Base-by-base conservation (phyloP, 2,329 filamentous ascomycete species). In the Elsinoe ampelina region DNA sequence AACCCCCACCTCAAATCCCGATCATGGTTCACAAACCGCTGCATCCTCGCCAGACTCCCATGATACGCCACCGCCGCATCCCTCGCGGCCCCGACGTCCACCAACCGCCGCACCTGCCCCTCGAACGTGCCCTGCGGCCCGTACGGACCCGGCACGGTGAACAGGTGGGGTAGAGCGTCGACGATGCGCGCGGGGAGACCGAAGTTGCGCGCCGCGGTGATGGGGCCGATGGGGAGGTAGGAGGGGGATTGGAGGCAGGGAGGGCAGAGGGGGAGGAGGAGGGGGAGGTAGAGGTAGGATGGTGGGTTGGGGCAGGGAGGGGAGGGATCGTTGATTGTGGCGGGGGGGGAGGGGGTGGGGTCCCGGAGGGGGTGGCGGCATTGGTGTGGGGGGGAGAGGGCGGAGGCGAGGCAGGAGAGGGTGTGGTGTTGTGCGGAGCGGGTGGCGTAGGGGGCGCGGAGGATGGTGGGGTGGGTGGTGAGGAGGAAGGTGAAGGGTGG, bases 391-490 rank as follows among this genome's bases (percentile, higher is more conserved):
- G 15, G 19, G 11, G 19, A 26, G 10, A 52, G 12, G n/a, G 48
- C 32, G 2, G 34, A 22, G 10, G n/a, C 20, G 12, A 52, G 30
- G 15, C 3, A 15, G 30, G 17, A 15, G 48, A 52, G 15, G 48
- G 48, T 52, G 34, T 35, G 26, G 48, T 17, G 19, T n/a, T 17
- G 15, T 6, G 15, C 32, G 5, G 48, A 19, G 11, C 48, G 48
- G 34, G 48, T 52, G 48, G 48, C 48, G 48, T 22, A 39, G n/a
- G 39, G 36, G 32, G 48, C 48, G 48, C 48, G 48, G 48, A 52
- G 48, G 34, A 52, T 39, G 34, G 48, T 36, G 32, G 48, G 48
- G 48, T 52, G 48, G 32, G 20, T 10, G 15, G 26, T 8, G 2
- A 52, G 48, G 35, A 52, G 48, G 17, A 20, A 10, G 34, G 32